phyloP scores from a whole-genome alignment of 2,329 filamentous ascomycete species.

The Ambrosiella xylebori region DNA sequence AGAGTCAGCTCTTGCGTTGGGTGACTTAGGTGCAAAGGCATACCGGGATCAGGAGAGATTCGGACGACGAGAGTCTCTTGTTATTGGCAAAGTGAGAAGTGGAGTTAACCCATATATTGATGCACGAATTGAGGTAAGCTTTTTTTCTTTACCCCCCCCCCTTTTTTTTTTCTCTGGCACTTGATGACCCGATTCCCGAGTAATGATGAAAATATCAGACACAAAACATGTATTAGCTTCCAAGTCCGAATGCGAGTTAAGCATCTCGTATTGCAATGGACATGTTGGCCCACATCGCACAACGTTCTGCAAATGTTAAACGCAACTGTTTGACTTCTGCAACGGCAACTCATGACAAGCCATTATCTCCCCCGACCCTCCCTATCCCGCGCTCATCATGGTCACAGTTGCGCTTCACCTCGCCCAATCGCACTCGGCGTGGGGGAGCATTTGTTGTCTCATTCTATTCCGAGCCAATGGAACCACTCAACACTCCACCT shows the following conservation, averaged over 20 bases:
- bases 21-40: background rate
- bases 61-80: background rate
- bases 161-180: background rate
- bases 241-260: background rate
- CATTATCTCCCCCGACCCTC: background rate
- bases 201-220: background rate
- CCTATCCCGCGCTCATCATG: background rate
- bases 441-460: background rate
- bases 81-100: background rate
- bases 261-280: background rate
- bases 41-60: background rate
- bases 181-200: background rate
- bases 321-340: background rate
- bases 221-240: background rate
- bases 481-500: background rate
- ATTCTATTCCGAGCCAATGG: background rate
- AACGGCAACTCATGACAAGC: background rate
- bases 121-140: background rate
- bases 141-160: background rate
- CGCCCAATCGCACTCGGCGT: background rate
- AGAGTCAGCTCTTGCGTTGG: constrained; percentile 2
- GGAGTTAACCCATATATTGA: background rate
- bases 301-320: background rate
- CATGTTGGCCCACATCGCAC: background rate
- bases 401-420: background rate